Evolutionary conservation across 176 grass and related monocot genomes (phyloP).

Genomic region (Zoysia japonica): DNA sequence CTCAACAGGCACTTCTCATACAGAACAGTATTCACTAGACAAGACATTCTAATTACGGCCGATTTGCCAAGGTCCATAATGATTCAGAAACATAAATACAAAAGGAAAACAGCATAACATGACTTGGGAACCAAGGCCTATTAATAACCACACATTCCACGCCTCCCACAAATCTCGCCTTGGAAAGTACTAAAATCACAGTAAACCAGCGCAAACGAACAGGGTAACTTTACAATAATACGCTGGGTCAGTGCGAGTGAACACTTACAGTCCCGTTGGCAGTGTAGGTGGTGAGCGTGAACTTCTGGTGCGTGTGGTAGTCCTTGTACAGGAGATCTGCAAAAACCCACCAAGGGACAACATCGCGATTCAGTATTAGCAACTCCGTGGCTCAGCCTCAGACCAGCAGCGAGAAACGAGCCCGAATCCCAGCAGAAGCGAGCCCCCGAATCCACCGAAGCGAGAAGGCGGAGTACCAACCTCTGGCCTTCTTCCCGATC

Average conservation of each 20-base stretch:
- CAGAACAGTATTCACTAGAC: too few species aligned
- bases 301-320: slow-evolving; percentile 62
- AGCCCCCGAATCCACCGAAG: not conserved
- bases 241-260: not conserved
- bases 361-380: slow-evolving; percentile 4
- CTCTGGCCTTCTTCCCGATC: slow-evolving; percentile 71
- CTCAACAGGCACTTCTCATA: too few species aligned
- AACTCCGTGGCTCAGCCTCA: not conserved
- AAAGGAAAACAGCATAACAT: too few species aligned
- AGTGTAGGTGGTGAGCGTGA: slow-evolving; percentile 62
- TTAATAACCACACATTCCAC: not conserved
- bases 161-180: not conserved
- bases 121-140: too few species aligned
- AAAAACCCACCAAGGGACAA: not conserved
- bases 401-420: not conserved
- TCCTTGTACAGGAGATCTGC: slow-evolving; percentile 75
- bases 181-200: not conserved
- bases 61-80: too few species aligned
- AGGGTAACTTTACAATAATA: not conserved
- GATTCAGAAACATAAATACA: too few species aligned
- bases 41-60: too few species aligned
- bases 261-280: slow-evolving; percentile 56
- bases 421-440: not conserved
- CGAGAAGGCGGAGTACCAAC: not conserved
- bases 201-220: not conserved